phyloP scores from a whole-genome alignment of 192 early-diverging fungal species.

The Entomortierella beljakovae region DNA sequence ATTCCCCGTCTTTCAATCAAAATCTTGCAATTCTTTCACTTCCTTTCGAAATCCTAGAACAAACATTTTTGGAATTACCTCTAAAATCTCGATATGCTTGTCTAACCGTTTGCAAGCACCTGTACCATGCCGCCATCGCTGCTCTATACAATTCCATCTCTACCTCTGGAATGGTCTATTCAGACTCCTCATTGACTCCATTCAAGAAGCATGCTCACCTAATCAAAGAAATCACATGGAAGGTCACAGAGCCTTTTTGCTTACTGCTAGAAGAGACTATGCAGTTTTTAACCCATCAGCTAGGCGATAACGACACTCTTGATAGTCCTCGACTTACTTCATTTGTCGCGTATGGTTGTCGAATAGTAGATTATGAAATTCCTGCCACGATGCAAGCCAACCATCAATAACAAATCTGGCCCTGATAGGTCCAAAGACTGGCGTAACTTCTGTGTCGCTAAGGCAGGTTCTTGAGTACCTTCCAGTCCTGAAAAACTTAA shows the following conservation, averaged over 20 bases:
- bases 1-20: neutral
- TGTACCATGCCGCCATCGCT: neutral
- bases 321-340: neutral
- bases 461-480: too few relatives aligned
- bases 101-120: neutral
- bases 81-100: neutral
- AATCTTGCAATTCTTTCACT: neutral
- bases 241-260: neutral
- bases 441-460: too few relatives aligned
- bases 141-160: neutral
- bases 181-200: neutral
- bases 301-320: neutral
- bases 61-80: neutral
- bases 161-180: neutral
- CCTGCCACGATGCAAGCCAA: too few relatives aligned
- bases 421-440: too few relatives aligned
- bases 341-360: too few relatives aligned
- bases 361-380: too few relatives aligned
- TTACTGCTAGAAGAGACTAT: neutral
- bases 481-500: too few relatives aligned
- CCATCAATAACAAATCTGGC: too few relatives aligned
- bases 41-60: neutral
- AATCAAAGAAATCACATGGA: neutral
- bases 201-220: neutral
- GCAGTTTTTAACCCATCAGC: neutral